A percentile compares a stretch with the other conserved stretches of the same genome.
phyloP scores from a whole-genome alignment of 495 filamentous ascomycete species.

The Aspergillus mulundensis region DNA sequence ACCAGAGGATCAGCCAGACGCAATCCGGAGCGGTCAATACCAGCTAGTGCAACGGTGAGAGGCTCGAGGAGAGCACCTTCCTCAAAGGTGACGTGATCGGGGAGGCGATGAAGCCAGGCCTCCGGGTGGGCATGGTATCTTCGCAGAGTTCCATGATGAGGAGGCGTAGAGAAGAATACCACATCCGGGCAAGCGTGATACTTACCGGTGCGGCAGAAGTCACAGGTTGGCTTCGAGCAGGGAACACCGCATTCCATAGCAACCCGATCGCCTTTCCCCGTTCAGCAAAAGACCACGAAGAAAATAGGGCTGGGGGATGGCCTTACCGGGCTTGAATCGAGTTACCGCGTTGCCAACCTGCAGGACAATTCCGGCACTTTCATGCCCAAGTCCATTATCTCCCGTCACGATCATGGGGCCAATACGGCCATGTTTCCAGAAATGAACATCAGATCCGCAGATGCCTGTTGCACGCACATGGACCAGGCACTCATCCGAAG shows the following conservation, averaged over 20 bases:
- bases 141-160: slow-evolving; percentile 48
- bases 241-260: slow-evolving; percentile 68
- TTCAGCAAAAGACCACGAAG: neutral
- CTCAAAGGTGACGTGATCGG: slow-evolving; percentile 52
- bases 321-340: slow-evolving; percentile 21
- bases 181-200: slow-evolving; percentile 71
- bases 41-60: slow-evolving; percentile 66
- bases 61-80: slow-evolving; percentile 67
- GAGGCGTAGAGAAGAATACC: slow-evolving; percentile 56
- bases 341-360: slow-evolving; percentile 43
- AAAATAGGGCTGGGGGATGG: neutral
- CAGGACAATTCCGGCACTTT: slow-evolving; percentile 63
- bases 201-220: slow-evolving; percentile 53
- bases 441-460: slow-evolving; percentile 61
- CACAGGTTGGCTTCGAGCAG: slow-evolving; percentile 50
- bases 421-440: slow-evolving; percentile 69
- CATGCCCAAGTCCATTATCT: slow-evolving; percentile 64
- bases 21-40: slow-evolving; percentile 49
- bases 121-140: slow-evolving; percentile 57
- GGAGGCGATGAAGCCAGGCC: slow-evolving; percentile 49
- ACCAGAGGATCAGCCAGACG: slow-evolving; percentile 45
- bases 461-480: slow-evolving; percentile 41
- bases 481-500: slow-evolving; percentile 33
- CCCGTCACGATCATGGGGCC: slow-evolving; percentile 60
- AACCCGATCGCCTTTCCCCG: slow-evolving; percentile 56